Evolutionary conservation across 139 green algal genomes (phyloP), one percentile per base, ranked within the genome.

Genomic region (Chlamydomonas urium): DNA sequence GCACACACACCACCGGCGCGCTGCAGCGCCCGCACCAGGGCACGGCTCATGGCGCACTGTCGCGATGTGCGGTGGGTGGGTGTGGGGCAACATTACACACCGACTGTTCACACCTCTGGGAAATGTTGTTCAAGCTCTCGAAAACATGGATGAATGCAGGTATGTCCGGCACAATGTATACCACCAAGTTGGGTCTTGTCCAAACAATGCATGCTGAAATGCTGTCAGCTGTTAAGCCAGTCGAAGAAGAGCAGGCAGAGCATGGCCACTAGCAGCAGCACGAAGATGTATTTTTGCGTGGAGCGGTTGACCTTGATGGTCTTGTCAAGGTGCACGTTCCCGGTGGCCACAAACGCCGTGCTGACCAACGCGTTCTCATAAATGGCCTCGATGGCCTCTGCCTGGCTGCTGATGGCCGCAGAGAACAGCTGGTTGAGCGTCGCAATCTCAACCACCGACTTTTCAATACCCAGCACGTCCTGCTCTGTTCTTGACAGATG

Each of bases 381-480:
- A 28, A 95, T 81, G 33, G 78, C 32, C 85, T 94, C 90, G 14
- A 95, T 95, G 61, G 90, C 86, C 62, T 90, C 84, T 6, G 87
- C 80, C 75, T 94, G 89, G 36, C 85, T 66, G 47, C 90, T 75
- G 50, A 96, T 83, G 2, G 89, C 84, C 0, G 81, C 76, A 29
- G 69, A 86, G 58, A 88, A 92, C 81, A 93, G 89, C 62, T 92
- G 85, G 77, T 92, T 92, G 8, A 95, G 80, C 1, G 83, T 85
- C 2, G 90, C 83, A 24, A 95, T 86, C 53, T 95, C 86, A 0
- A 79, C 75, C 67, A 95, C 85, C 3, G 81, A 85, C 42, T 75
- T 69, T 80, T 95, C 88, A 17, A 88, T 75, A 0, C 65, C 57
- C 23, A 84, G 72, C 33, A 78, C 83, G n/a, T 83, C 50, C 1